Base-by-base conservation (phyloP, 2,329 filamentous ascomycete species). In the Colletotrichum graminicola region DNA sequence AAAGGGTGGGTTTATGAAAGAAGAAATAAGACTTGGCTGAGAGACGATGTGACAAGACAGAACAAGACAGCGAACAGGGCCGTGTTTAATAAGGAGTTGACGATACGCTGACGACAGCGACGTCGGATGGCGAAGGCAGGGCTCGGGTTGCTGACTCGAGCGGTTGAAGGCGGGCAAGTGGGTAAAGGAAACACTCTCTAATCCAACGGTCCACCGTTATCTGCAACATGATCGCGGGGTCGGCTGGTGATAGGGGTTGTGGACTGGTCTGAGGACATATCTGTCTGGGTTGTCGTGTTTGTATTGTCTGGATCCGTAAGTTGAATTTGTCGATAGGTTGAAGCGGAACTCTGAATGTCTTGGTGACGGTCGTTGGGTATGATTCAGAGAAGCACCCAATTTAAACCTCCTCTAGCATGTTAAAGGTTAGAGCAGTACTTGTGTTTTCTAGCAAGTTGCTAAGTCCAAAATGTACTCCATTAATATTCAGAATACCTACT, bases 61-160 rank as follows among this genome's bases (percentile, higher is more conserved):
- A 32, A 3, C 5, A 26, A 29, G n/a, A 11, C 16, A 2, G 16
- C 5, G 57, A 62, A 36, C 23, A 4, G 1, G 36, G 18, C 0
- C 2, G 49, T 23, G n/a, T 71, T 71, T 71, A 71, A 71, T 67
- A 71, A 57, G 26, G 47, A 34, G 43, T 51, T 45, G 39, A n/a
- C 36, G 51, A 54, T 68, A 34, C 16, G 14, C 7, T 10, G 49
- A 52, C n/a, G 18, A 55, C 47, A 71, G 68, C 68, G 68, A 71
- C 68, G 68, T 71, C 68, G 68, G 68, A 68, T 68, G 52, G 65
- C 41, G 23, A 67, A 43, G 63, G 49, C 67, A 67, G 62, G 63
- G 43, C 32, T 12, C 12, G 26, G 23, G 36, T n/a, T 41, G 32
- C 67, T 68, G 65, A 71, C 68, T 68, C 68, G 68, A 68, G 68